Evolutionary conservation across 768 basidiomycete species (phyloP), one percentile per base, ranked within the genome.

Genomic region (Phlebiopsis flavidoalba): DNA sequence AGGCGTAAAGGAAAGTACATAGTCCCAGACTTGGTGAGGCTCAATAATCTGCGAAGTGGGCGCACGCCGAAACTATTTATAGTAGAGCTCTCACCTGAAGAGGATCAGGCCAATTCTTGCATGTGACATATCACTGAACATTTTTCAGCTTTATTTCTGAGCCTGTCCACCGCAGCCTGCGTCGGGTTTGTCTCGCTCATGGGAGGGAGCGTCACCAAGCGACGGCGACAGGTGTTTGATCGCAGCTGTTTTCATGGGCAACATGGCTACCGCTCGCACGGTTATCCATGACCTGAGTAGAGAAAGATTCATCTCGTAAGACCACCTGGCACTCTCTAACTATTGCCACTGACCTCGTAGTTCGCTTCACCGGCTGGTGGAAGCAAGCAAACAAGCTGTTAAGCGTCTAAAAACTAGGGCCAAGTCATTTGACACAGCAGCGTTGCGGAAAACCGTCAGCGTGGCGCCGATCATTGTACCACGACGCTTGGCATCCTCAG

Each of bases 41-140:
- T 43, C 40, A 3, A 8, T 12, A 10, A 7, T 14, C 37, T 40
- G 37, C 7, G 37, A 7, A 43, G 12, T 43, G 40, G 26, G 26
- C 6, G 26, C n/a, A n/a, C 37, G 40, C 17, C 37, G 3, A n/a
- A 11, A 14, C 11, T 14, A 17, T 8, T n/a, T 4, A 33, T 11
- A 26, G n/a, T 21, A 24, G 19, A 17, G 24, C 12, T 24, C 22
- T 49, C 31, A 63, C 63, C 63, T 64, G 54, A 58, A 52, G 10
- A 64, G 56, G 19, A 64, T 58, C 24, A 60, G 50, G 14, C 37
- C 59, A 17, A 64, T 33, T 15, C 56, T 53, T 24, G 37, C 54
- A 24, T 33, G 40, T 2, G 63, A 64, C 63, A 64, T 64, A 7
- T 60, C 63, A 43, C 60, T 59, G 43, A 64, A 64, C 40, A n/a